Evolutionary conservation across 139 green algal species (phyloP), one percentile per base, ranked within the genome.

Genomic region (Astrephomene gubernaculifera): DNA sequence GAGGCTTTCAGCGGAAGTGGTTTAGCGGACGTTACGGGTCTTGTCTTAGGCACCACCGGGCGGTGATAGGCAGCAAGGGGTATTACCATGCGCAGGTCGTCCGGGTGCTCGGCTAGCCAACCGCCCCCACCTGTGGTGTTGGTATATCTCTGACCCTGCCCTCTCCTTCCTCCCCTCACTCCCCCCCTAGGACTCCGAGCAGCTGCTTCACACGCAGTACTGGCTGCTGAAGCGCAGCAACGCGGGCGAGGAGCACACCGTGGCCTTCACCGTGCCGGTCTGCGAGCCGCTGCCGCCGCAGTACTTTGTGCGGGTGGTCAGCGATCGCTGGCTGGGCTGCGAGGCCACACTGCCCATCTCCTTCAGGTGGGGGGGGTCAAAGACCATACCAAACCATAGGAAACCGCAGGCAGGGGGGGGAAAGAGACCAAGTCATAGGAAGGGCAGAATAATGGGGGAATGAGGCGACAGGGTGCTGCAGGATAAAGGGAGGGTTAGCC

Each of bases 231-330:
- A 96, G 90, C 94, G 94, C 88, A 24, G 81, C 53, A 86, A 93
- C 68, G 87, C 87, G 21, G 92, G 97, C 53, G 94, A 98, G 43
- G 97, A 99, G 87, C 94, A 97, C 88, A 87, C 86, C 7, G 75
- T 99, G 1, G 92, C 94, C 63, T 99, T 99, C 92, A 99, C 96
- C 0, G 92, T 99, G 71, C 95, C 97, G 33, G 94, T 99, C 45
- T 57, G 80, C 17, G 97, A 99, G 89, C 97, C 97, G 8, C 90
- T 99, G 80, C 97, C 97, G 14, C 97, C 97, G 38, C 97, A 99
- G 93, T 99, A 99, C 92, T 99, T 99, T 75, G 87, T 99, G 33
- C 53, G 85, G 41, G 85, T 95, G 35, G 84, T 94, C 52, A 90
- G 75, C 25, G 92, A 95, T 87, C 71, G 82, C 52, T 99, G 97